Conservation (phyloP, 2,329 filamentous ascomycete genomes). For the Cercospora zeina region DNA sequence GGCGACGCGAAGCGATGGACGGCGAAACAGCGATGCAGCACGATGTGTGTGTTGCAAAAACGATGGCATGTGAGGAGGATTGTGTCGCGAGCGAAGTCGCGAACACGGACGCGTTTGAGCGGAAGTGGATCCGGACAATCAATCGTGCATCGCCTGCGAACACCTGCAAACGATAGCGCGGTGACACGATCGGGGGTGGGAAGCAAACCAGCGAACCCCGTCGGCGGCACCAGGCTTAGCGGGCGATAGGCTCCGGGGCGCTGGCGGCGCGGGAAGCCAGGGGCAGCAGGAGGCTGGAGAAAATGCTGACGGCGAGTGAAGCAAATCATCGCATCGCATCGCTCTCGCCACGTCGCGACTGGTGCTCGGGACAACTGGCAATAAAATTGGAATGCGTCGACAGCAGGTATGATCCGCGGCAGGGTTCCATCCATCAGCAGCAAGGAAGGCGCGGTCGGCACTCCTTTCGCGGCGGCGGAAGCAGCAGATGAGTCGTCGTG, state of each 20-base stretch:
- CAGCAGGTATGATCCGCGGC: neutral
- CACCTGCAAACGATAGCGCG: neutral
- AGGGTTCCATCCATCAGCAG: conserved; percentile 7
- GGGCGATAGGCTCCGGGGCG: conserved; percentile 7
- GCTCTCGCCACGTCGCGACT: conserved; percentile 6
- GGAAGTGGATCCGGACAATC: conserved; percentile 14
- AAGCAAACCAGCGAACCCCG: conserved; percentile 18
- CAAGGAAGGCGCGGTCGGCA: conserved; percentile 4
- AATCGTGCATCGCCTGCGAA: conserved; percentile 16
- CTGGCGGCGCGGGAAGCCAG: neutral
- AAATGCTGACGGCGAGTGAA: neutral
- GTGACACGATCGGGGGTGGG: conserved; percentile 17
- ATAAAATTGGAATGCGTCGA: neutral
- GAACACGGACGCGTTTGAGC: neutral
- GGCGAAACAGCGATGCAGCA: conserved; percentile 1
- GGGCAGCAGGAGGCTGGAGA: neutral
- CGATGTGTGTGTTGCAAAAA: neutral
- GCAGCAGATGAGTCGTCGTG: too few relatives aligned
- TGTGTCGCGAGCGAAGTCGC: too few relatives aligned
- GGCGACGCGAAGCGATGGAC: neutral
- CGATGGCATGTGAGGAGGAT: too few relatives aligned
- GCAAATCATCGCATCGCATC: conserved; percentile 2
- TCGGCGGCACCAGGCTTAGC: neutral
- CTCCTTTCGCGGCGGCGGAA: neutral
- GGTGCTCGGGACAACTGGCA: neutral